These are phyloP conservation scores for Paxillus rubicundulus DNA, from an alignment of 768 basidiomycete species.

Conservation along the genomic window DNA sequence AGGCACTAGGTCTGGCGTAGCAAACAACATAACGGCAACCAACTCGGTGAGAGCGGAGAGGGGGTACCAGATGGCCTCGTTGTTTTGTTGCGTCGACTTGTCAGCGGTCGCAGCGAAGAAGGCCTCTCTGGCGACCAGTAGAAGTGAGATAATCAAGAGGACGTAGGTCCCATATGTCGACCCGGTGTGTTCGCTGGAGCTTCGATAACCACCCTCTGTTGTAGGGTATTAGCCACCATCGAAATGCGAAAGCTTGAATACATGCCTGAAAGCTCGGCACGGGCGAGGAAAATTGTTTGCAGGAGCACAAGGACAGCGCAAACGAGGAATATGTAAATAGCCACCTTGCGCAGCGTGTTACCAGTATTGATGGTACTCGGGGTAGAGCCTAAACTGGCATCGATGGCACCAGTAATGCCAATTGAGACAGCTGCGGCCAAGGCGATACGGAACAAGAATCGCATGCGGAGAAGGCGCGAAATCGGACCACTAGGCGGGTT, in stretches of 20 bases:
- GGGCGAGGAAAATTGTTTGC: slow-evolving; percentile 19
- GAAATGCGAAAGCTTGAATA: background rate
- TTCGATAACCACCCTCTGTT: slow-evolving; percentile 10
- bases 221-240: background rate
- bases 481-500: slow-evolving; percentile 17
- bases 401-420: slow-evolving; percentile 29
- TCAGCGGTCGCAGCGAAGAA: slow-evolving; percentile 29
- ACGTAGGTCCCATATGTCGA: slow-evolving; percentile 18
- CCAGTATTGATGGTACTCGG: slow-evolving; percentile 12
- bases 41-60: slow-evolving; percentile 32
- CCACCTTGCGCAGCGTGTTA: slow-evolving; percentile 24
- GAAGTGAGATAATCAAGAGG: slow-evolving; percentile 21
- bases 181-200: slow-evolving; percentile 8
- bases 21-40: slow-evolving; percentile 28
- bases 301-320: slow-evolving; percentile 21
- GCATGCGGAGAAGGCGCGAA: slow-evolving; percentile 15
- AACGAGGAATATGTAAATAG: slow-evolving; percentile 31
- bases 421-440: slow-evolving; percentile 25
- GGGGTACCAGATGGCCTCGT: slow-evolving; percentile 34
- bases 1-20: slow-evolving; percentile 33
- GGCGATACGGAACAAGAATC: slow-evolving; percentile 23
- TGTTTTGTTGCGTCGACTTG: slow-evolving; percentile 15
- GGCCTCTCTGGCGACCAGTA: slow-evolving; percentile 29
- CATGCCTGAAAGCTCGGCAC: slow-evolving; percentile 14
- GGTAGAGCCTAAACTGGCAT: slow-evolving; percentile 5